These are phyloP conservation scores for Blastobotrys indianensis DNA, from an alignment of 1,139 yeast species.

Conservation along the genomic window DNA sequence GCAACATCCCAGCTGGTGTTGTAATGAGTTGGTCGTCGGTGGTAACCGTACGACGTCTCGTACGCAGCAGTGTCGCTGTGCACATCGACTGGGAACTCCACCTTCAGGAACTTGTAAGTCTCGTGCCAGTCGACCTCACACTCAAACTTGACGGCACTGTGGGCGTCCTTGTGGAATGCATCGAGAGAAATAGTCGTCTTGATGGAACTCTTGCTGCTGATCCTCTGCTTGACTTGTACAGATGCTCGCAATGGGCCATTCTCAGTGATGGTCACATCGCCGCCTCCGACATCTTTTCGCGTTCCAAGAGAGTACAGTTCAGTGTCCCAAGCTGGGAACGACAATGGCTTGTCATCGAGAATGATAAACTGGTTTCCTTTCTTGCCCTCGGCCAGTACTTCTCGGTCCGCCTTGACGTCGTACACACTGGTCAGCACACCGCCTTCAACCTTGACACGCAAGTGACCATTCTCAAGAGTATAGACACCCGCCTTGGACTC, in stretches of 20 bases:
- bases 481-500: slow-evolving; percentile 40
- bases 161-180: slow-evolving; percentile 36
- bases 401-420: slow-evolving; percentile 57
- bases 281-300: slow-evolving; percentile 45
- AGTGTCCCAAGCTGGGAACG: slow-evolving; percentile 97
- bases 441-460: slow-evolving; percentile 52
- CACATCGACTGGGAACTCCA: slow-evolving; percentile 87
- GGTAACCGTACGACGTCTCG: slow-evolving; percentile 90
- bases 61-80: slow-evolving; percentile 71
- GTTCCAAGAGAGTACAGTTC: slow-evolving; percentile 79
- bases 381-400: slow-evolving; percentile 54
- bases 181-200: slow-evolving; percentile 67
- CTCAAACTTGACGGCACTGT: slow-evolving; percentile 47
- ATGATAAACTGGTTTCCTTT: slow-evolving; percentile 70
- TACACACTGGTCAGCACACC: slow-evolving; percentile 66
- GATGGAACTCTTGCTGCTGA: slow-evolving; percentile 53
- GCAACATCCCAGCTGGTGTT: slow-evolving; percentile 96
- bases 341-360: slow-evolving; percentile 84
- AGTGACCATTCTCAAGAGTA: slow-evolving; percentile 52
- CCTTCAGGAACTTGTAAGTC: slow-evolving; percentile 80
- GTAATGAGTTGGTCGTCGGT: slow-evolving; percentile 87
- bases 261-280: slow-evolving; percentile 43
- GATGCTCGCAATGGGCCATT: slow-evolving; percentile 57
- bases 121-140: slow-evolving; percentile 84
- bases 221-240: slow-evolving; percentile 49